Percentiles rank a stretch among this genome's conserved stretches.
phyloP scores from a whole-genome alignment of 2,329 filamentous ascomycete genomes.

The Drechslera avenae region DNA sequence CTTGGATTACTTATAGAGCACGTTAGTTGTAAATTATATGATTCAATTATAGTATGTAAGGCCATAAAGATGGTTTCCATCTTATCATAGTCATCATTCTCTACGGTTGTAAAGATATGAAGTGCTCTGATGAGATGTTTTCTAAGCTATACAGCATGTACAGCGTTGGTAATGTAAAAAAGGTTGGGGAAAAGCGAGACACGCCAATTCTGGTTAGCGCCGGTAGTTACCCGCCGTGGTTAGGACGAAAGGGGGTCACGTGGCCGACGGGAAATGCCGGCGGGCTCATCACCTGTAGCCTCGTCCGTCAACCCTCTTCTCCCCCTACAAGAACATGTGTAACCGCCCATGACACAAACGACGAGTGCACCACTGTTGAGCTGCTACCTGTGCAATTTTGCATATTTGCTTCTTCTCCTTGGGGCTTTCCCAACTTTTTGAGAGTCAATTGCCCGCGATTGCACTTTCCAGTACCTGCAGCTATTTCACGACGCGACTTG shows the following conservation, averaged over 20 bases:
- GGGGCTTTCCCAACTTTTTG: conserved; percentile 8
- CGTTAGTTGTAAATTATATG: too few relatives aligned
- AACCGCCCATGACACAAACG: conserved; percentile 7
- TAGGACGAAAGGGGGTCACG: not conserved
- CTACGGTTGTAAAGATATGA: too few relatives aligned
- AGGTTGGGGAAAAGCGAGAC: not conserved
- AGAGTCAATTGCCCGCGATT: conserved; percentile 11
- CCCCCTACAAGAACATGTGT: conserved; percentile 8
- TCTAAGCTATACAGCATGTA: too few relatives aligned
- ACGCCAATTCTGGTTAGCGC: conserved; percentile 2
- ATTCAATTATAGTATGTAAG: too few relatives aligned
- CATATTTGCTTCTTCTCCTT: conserved; percentile 13
- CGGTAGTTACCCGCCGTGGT: not conserved
- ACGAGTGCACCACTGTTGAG: conserved; percentile 5
- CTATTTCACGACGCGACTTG: conserved; percentile 18
- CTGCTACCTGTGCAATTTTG: conserved; percentile 2
- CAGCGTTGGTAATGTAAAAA: too few relatives aligned
- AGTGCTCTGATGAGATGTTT: too few relatives aligned
- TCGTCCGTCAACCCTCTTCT: conserved; percentile 2
- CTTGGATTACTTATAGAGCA: too few relatives aligned
- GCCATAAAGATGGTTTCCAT: too few relatives aligned
- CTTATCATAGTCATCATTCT: too few relatives aligned
- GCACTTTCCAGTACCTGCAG: conserved; percentile 4
- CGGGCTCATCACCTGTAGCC: not conserved
- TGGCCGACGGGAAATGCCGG: conserved; percentile 4